Conservation (phyloP, 768 basidiomycete species). For the Dentipellis fragilis region DNA sequence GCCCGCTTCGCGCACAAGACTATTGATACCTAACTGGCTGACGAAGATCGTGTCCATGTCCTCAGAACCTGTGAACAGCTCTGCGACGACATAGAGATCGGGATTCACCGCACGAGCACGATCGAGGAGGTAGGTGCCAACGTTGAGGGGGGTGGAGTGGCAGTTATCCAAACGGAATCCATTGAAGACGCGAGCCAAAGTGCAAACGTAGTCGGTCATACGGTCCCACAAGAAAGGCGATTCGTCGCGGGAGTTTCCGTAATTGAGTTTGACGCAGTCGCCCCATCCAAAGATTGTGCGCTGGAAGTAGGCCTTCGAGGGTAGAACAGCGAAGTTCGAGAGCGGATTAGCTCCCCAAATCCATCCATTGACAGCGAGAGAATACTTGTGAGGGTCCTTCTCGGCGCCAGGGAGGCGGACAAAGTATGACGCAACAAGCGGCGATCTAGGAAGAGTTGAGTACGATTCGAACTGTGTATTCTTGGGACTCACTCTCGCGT, state of each 20-base stretch:
- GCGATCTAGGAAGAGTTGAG: conserved; percentile 37
- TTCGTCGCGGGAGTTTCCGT: conserved; percentile 44
- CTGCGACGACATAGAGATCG: conserved; percentile 92
- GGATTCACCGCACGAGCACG: conserved; percentile 82
- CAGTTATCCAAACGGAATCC: conserved; percentile 99
- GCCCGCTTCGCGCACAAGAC: conserved; percentile 88
- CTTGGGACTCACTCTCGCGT: conserved; percentile 46
- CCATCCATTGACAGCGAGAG: conserved; percentile 98
- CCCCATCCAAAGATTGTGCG: conserved; percentile 97
- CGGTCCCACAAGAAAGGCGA: conserved; percentile 79
- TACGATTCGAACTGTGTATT: conserved; percentile 2
- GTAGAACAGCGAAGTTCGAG: conserved; percentile 84
- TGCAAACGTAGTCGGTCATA: conserved; percentile 76
- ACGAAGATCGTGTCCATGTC: conserved; percentile 91
- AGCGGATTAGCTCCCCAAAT: conserved; percentile 96
- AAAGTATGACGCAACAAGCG: conserved; percentile 88
- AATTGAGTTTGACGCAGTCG: conserved; percentile 97
- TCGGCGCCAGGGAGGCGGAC: conserved; percentile 58
- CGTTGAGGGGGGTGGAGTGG: conserved; percentile 92
- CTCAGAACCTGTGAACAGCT: conserved; percentile 93
- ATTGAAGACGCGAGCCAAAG: conserved; percentile 77
- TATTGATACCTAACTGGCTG: conserved; percentile 86
- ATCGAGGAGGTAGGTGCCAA: conserved; percentile 94
- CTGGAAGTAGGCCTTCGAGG: conserved; percentile 90
- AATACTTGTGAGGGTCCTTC: conserved; percentile 45